Base-by-base conservation (phyloP, 805 yeast genomes). In the Lipomyces kockii region DNA sequence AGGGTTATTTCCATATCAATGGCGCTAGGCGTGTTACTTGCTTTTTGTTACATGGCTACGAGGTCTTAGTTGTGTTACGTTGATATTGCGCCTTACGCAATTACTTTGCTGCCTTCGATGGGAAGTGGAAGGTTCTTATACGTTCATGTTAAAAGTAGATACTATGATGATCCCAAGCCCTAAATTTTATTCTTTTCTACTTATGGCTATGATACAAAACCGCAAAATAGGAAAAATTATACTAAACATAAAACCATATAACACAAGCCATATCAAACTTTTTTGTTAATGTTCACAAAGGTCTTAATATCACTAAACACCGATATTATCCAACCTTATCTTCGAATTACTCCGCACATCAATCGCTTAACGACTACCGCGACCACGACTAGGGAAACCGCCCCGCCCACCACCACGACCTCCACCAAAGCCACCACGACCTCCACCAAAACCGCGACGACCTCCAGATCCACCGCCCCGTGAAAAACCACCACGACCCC, bases 391-490 rank as follows among this genome's bases (percentile, higher is more conserved):
- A 35, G 29, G 75, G 53, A 70, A 71, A 34, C 80, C 74, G 22
- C 76, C 77, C n/a, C 73, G 66, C n/a, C 72, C 60, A 25, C 68
- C 78, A 17, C 79, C 74, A 25, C 77, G 69, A 17, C 73, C 76
- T 64, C 82, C 80, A 58, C 80, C 71, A 39, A 74, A 70, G 49
- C 79, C 78, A 64, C 80, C 78, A 32, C 39, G 39, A 37, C 76
- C 74, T 46, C 75, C 66, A 39, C 75, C 70, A 58, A 37, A 51
- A 11, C 74, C 74, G 60, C 78, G 51, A 17, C 49, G 49, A 43
- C 49, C 49, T 27, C 58, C 62, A 43, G 66, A 64, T 46, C 70
- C 60, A 46, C 64, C 64, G 2, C 72, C 72, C 20, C 69, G 67
- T 11, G 61, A 34, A 27, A 34, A 58, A 7, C 67, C 62, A 25